These are phyloP conservation scores for Tilletia walkeri DNA, from an alignment of 1,284 basidiomycete genomes.

Conservation along the genomic window DNA sequence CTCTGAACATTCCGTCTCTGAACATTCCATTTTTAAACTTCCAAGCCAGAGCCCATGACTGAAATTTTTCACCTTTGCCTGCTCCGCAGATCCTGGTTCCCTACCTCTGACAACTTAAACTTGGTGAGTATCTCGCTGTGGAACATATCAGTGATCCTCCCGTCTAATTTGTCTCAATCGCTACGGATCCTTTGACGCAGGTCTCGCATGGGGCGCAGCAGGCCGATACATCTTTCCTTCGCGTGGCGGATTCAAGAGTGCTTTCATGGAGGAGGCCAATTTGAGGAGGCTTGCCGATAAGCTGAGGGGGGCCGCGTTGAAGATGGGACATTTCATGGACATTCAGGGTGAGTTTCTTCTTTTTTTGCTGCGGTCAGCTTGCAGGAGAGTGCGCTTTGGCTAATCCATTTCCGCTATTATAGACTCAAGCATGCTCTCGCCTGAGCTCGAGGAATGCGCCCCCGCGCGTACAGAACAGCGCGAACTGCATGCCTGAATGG, in stretches of 20 bases:
- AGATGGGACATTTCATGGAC: slow-evolving; percentile 94
- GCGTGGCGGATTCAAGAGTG: slow-evolving; percentile 7
- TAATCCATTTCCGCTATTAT: background rate
- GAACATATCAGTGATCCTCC: slow-evolving; percentile 27
- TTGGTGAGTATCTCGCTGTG: too few relatives aligned
- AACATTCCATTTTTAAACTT: too few relatives aligned
- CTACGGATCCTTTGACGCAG: slow-evolving; percentile 51
- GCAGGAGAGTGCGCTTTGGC: background rate
- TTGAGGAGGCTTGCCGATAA: slow-evolving; percentile 85
- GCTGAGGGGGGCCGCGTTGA: slow-evolving; percentile 88
- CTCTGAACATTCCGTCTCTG: too few relatives aligned
- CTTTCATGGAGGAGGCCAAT: slow-evolving; percentile 62
- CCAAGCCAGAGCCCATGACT: too few relatives aligned
- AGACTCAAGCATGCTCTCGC: slow-evolving; percentile 66
- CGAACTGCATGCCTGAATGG: slow-evolving; percentile 98
- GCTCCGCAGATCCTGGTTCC: too few relatives aligned
- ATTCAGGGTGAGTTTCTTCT: slow-evolving; percentile 65
- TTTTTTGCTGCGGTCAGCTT: background rate
- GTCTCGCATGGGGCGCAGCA: slow-evolving; percentile 51
- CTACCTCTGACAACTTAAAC: too few relatives aligned
- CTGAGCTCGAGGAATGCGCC: slow-evolving; percentile 84
- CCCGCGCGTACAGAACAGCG: slow-evolving; percentile 85
- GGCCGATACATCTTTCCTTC: slow-evolving; percentile 30
- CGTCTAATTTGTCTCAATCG: slow-evolving; percentile 52
- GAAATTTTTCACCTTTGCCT: too few relatives aligned